phyloP scores from a whole-genome alignment of 2,329 filamentous ascomycete species.

The Trichoderma sp. region DNA sequence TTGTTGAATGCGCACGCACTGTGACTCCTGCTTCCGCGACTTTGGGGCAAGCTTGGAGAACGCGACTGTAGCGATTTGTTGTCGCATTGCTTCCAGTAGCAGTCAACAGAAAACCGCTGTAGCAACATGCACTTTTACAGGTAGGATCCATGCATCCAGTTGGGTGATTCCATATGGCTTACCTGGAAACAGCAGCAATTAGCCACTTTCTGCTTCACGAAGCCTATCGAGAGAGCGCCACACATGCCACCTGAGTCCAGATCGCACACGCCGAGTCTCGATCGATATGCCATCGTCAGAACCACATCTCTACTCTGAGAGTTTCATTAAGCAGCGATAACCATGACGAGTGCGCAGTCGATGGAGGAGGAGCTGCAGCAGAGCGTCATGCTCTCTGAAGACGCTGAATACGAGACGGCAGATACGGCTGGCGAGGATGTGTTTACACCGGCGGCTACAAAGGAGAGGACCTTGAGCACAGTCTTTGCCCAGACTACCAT shows the following conservation, averaged over 20 bases:
- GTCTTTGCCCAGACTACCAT: not conserved
- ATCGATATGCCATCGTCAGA: conserved; percentile 33
- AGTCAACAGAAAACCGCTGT: not conserved
- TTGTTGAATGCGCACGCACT: conserved; percentile 21
- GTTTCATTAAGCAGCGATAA: conserved; percentile 30
- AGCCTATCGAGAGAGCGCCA: conserved; percentile 18
- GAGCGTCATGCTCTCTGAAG: conserved; percentile 51
- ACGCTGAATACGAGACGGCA: conserved; percentile 42
- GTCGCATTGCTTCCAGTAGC: conserved; percentile 13
- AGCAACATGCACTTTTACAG: conserved; percentile 4
- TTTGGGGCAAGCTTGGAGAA: conserved; percentile 18
- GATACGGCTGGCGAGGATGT: conserved; percentile 32
- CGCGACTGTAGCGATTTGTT: conserved; percentile 21
- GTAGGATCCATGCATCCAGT: not conserved
- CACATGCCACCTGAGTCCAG: conserved; percentile 27
- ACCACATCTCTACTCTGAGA: conserved; percentile 19
- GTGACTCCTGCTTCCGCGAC: conserved; percentile 19
- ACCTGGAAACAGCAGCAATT: conserved; percentile 15
- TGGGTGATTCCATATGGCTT: not conserved
- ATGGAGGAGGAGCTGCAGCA: conserved; percentile 59
- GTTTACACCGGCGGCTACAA: conserved; percentile 25
- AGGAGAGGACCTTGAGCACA: not conserved
- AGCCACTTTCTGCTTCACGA: conserved; percentile 18
- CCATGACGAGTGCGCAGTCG: conserved; percentile 51
- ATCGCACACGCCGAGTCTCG: conserved; percentile 24